phyloP scores from a whole-genome alignment of 2,329 filamentous ascomycete species.

The Aspergillus ochraceoroseus region DNA sequence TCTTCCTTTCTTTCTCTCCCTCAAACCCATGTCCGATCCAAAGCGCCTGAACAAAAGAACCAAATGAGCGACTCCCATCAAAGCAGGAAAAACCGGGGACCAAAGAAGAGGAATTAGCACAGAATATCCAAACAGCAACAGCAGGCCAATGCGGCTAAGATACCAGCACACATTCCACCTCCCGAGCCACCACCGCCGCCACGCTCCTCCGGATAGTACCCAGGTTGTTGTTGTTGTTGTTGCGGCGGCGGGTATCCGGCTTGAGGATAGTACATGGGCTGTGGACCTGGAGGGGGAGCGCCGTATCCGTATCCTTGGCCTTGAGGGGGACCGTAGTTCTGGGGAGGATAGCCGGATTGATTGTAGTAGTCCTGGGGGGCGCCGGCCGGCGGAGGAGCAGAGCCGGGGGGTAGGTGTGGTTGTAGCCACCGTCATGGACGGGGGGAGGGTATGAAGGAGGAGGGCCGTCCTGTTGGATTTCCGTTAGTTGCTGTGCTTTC shows the following conservation, averaged over 20 bases:
- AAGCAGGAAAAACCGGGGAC: conserved; percentile 9
- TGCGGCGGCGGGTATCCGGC: conserved; percentile 29
- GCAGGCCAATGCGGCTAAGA: conserved; percentile 46
- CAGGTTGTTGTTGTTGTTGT: conserved; percentile 36
- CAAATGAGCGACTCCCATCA: background rate
- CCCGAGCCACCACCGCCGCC: conserved; percentile 28
- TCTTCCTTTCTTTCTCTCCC: background rate
- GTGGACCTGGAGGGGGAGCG: conserved; percentile 14
- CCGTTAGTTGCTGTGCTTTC: conserved; percentile 1
- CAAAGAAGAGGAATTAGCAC: conserved; percentile 30
- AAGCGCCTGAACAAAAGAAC: background rate
- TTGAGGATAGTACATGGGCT: conserved; percentile 36
- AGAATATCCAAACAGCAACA: conserved; percentile 50
- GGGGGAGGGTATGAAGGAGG: conserved; percentile 39
- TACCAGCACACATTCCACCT: conserved; percentile 45
- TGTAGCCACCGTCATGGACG: conserved; percentile 32
- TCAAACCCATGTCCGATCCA: background rate
- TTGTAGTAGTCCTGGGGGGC: conserved; percentile 35
- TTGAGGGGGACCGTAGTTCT: conserved; percentile 23
- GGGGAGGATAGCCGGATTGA: conserved; percentile 28
- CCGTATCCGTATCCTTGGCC: conserved; percentile 27
- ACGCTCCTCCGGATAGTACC: conserved; percentile 37
- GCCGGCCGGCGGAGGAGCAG: conserved; percentile 27
- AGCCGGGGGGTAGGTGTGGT: conserved; percentile 22
- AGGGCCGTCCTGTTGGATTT: conserved; percentile 26